phyloP scores from a whole-genome alignment of 2,329 filamentous ascomycete species.

The Venturia aucupariae region DNA sequence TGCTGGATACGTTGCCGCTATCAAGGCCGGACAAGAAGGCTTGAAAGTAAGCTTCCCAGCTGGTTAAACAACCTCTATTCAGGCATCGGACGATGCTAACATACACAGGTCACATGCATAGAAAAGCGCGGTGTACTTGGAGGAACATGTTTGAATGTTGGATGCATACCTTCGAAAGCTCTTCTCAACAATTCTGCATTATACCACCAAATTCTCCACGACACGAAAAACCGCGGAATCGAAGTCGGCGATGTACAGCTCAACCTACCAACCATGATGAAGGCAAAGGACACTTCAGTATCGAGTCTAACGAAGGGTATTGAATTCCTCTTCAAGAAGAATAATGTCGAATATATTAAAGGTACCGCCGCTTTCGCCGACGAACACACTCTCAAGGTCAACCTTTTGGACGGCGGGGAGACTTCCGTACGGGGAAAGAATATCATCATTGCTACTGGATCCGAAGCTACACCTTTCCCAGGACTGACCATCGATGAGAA shows the following conservation, averaged over 20 bases:
- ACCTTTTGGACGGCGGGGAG: constrained; percentile 85
- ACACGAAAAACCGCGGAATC: constrained; percentile 94
- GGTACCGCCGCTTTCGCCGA: constrained; percentile 79
- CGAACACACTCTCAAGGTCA: constrained; percentile 86
- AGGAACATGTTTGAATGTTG: constrained; percentile 96
- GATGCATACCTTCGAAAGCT: constrained; percentile 98
- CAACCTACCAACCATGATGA: constrained; percentile 93
- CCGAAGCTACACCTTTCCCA: constrained; percentile 91
- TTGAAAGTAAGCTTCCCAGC: constrained; percentile 59
- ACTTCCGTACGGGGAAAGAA: constrained; percentile 84
- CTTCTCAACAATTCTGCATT: constrained; percentile 99
- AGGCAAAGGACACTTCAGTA: constrained; percentile 93
- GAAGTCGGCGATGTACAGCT: constrained; percentile 96
- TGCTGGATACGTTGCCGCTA: constrained; percentile 95
- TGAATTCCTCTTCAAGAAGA: constrained; percentile 98
- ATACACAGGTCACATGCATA: constrained; percentile 75
- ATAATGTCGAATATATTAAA: constrained; percentile 96
- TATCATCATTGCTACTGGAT: constrained; percentile 94
- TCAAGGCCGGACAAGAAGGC: constrained; percentile 96
- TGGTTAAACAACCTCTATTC: neutral
- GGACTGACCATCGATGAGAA: constrained; percentile 95
- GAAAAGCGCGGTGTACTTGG: constrained; percentile 94
- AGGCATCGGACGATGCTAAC: constrained; percentile 5
- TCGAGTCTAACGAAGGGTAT: constrained; percentile 87
- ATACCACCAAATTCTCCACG: constrained; percentile 94